Evolutionary conservation across 768 basidiomycete genomes (phyloP).

Genomic region (Lyophyllum semitale): DNA sequence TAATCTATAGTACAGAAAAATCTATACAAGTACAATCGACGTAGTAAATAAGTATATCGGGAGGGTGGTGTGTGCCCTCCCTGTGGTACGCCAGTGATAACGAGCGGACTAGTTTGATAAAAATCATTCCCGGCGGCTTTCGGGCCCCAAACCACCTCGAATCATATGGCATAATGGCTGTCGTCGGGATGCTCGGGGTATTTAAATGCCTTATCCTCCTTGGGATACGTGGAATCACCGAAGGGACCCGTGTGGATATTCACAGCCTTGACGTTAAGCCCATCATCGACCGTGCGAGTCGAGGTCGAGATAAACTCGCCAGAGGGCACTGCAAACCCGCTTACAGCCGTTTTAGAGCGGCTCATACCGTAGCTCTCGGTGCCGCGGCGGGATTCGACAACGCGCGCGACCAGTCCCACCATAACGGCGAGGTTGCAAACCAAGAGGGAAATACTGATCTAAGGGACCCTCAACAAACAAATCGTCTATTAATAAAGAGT

Average conservation of each 20-base stretch:
- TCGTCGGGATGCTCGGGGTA: slow-evolving; percentile 2
- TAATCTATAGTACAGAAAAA: no score
- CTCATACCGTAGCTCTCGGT: slow-evolving; percentile 1
- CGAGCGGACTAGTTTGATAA: not conserved
- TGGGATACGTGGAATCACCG: not conserved
- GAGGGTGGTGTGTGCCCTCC: no score
- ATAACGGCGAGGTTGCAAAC: slow-evolving; percentile 44
- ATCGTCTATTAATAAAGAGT: not conserved
- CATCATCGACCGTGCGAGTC: slow-evolving; percentile 6
- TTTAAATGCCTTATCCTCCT: not conserved
- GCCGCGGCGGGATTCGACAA: not conserved
- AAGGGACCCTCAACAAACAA: not conserved
- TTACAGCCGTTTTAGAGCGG: slow-evolving; percentile 1
- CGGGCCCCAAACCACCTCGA: not conserved
- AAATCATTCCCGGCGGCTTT: not conserved
- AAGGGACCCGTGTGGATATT: slow-evolving; percentile 1
- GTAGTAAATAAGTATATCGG: not conserved
- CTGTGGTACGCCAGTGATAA: not conserved
- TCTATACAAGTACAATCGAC: no score
- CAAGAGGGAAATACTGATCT: slow-evolving; percentile 39
- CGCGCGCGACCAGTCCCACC: slow-evolving; percentile 18
- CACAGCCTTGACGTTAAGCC: slow-evolving; percentile 5
- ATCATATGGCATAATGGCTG: not conserved
- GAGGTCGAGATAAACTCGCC: slow-evolving; percentile 1
- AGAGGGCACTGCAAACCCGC: not conserved